phyloP scores from a whole-genome alignment of 73 alveolate species.

The Diophrys appendiculata region DNA sequence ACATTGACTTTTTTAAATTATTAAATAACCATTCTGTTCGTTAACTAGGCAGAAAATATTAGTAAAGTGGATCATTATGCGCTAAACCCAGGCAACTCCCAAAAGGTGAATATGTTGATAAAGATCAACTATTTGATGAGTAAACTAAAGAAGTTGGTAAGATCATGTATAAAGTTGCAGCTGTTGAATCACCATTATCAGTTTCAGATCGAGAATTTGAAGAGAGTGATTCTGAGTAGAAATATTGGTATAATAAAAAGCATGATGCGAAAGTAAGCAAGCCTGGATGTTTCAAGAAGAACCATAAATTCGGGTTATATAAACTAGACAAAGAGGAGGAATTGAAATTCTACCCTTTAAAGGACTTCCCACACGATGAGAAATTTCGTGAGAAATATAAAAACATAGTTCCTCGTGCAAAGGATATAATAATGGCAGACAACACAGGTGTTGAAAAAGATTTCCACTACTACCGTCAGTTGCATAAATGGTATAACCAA shows the following conservation, averaged over 20 bases:
- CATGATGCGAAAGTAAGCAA: background rate
- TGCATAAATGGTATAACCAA: background rate
- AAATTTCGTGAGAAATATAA: background rate
- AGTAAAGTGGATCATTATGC: background rate
- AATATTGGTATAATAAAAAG: background rate
- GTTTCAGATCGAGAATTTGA: background rate
- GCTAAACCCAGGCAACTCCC: background rate
- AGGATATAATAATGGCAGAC: background rate
- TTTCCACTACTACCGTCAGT: background rate
- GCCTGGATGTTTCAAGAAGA: background rate
- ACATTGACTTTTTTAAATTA: background rate
- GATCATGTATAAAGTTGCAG: background rate
- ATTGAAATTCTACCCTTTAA: background rate
- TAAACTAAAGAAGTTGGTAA: background rate
- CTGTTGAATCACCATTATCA: background rate
- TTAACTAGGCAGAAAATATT: background rate
- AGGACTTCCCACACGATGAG: background rate
- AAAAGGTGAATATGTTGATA: background rate
- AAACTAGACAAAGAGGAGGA: background rate
- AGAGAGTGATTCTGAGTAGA: background rate
- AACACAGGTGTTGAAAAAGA: background rate
- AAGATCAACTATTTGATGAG: background rate
- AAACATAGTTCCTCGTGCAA: background rate
- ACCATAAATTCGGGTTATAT: background rate
- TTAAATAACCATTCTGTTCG: background rate